Base-by-base conservation (phyloP, 768 basidiomycete genomes). In the Pisolithus tinctorius region DNA sequence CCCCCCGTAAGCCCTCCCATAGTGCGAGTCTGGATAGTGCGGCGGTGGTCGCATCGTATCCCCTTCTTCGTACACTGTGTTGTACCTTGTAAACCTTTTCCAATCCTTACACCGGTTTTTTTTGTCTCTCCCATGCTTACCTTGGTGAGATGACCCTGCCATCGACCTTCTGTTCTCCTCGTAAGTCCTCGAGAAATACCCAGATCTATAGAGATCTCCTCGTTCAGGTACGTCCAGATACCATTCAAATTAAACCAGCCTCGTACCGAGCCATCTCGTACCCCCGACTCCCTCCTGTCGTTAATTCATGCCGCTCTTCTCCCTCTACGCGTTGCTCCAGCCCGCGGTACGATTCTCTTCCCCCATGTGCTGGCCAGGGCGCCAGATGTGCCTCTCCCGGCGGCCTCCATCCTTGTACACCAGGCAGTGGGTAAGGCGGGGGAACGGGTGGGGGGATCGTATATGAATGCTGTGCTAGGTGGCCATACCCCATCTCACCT, bases 371-470 rank as follows among this genome's bases (percentile, higher is more conserved):
- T 36, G 55, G 64, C 53, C 60, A 56, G 54, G 71, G 63, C 1
- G 69, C 71, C n/a, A 76, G 74, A 27, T 70, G 72, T 6, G 77
- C 75, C 36, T 74, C 70, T 55, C 78, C 79, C 8, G 65, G 67
- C 52, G 78, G 76, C 56, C 70, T 56, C 73, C 71, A 76, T 51
- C 56, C 60, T 36, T 47, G 56, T 55, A 55, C 44, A 13, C 40
- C 27, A 42, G 54, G 45, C 49, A 40, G 26, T 60, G 62, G 25
- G 44, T 44, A 52, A 44, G 52, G 36, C 25, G 49, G 55, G 17
- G 57, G 58, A 49, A 59, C 57, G 45, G 64, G 56, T 54, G 63
- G 63, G 55, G 67, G 54, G 36, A 60, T 54, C 55, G 64, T 41
- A 55, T 63, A 58, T 45, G 64, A 53, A 30, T 55, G 51, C 41